A percentile compares a stretch with the other conserved stretches of the same genome.
These are phyloP conservation scores for Penicillium cataractarum DNA, from an alignment of 495 filamentous ascomycete species.

Conservation along the genomic window DNA sequence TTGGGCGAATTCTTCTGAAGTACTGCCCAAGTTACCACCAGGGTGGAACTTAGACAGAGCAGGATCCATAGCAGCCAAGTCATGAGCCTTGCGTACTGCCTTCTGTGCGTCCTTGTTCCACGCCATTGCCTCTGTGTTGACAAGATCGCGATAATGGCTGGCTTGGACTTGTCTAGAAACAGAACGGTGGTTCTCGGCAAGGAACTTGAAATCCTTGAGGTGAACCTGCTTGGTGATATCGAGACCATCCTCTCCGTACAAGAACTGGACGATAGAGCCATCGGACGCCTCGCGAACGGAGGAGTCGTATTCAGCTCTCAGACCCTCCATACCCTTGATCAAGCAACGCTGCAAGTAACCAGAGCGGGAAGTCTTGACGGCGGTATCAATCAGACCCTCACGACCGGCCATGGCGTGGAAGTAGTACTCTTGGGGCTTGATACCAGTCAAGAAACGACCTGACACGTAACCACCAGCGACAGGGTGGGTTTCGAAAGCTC, in stretches of 20 bases:
- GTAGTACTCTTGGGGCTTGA: slow-evolving; percentile 96
- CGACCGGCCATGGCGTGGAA: slow-evolving; percentile 99
- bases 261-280: slow-evolving; percentile 89
- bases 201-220: slow-evolving; percentile 86
- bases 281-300: slow-evolving; percentile 88
- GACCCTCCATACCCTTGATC: slow-evolving; percentile 98
- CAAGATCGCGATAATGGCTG: slow-evolving; percentile 53
- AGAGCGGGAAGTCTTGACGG: slow-evolving; percentile 95
- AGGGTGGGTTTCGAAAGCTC: slow-evolving; percentile 84
- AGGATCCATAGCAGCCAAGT: slow-evolving; percentile 73
- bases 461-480: slow-evolving; percentile 93
- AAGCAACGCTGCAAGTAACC: slow-evolving; percentile 97
- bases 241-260: slow-evolving; percentile 95
- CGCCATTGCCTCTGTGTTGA: slow-evolving; percentile 49
- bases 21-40: slow-evolving; percentile 76
- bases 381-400: slow-evolving; percentile 98
- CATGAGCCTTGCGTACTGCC: slow-evolving; percentile 69
- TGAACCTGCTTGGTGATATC: slow-evolving; percentile 95
- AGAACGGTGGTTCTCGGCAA: slow-evolving; percentile 73
- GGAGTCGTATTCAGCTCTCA: slow-evolving; percentile 88
- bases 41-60: slow-evolving; percentile 74
- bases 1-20: slow-evolving; percentile 82
- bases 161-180: slow-evolving; percentile 56
- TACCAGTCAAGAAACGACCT: slow-evolving; percentile 96
- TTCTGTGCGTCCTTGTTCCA: slow-evolving; percentile 81